These are phyloP conservation scores for Ceratobasidium sp. DNA, from an alignment of 1,284 basidiomycete species.

Conservation along the genomic window DNA sequence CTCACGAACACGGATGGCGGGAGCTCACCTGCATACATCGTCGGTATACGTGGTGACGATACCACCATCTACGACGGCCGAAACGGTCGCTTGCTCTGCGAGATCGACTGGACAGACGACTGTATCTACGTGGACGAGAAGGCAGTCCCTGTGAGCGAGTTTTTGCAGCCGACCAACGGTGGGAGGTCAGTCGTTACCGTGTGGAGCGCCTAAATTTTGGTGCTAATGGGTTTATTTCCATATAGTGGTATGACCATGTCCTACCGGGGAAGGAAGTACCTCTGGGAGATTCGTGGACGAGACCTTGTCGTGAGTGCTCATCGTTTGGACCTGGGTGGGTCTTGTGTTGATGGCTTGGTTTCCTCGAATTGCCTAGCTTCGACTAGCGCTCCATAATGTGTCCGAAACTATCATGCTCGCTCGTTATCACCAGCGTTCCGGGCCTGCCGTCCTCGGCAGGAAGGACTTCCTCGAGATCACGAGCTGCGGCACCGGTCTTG, in stretches of 20 bases:
- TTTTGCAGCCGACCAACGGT: conserved; percentile 34
- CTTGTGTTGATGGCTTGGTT: neutral
- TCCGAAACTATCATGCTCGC: conserved; percentile 39
- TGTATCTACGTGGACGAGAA: conserved; percentile 44
- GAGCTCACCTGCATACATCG: conserved; percentile 43
- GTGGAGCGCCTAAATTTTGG: conserved; percentile 7
- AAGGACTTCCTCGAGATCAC: conserved; percentile 43
- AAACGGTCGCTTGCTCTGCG: conserved; percentile 40
- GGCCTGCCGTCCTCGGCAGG: conserved; percentile 35
- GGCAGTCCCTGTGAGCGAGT: conserved; percentile 43
- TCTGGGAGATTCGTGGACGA: conserved; percentile 43
- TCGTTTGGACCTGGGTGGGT: neutral
- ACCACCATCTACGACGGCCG: conserved; percentile 43
- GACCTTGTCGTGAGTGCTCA: conserved; percentile 33
- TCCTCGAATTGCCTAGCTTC: conserved; percentile 20
- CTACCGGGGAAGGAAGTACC: conserved; percentile 43
- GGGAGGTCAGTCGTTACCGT: conserved; percentile 43
- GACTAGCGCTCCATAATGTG: conserved; percentile 34
- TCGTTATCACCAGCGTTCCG: conserved; percentile 39
- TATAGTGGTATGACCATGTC: conserved; percentile 34
- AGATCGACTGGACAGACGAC: conserved; percentile 39
- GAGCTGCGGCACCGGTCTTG: conserved; percentile 30
- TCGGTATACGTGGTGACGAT: conserved; percentile 32
- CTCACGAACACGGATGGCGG: conserved; percentile 39
- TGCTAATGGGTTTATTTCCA: neutral